Evolutionary conservation across 768 basidiomycete species (phyloP).

Genomic region (Rhizopogon rudus): DNA sequence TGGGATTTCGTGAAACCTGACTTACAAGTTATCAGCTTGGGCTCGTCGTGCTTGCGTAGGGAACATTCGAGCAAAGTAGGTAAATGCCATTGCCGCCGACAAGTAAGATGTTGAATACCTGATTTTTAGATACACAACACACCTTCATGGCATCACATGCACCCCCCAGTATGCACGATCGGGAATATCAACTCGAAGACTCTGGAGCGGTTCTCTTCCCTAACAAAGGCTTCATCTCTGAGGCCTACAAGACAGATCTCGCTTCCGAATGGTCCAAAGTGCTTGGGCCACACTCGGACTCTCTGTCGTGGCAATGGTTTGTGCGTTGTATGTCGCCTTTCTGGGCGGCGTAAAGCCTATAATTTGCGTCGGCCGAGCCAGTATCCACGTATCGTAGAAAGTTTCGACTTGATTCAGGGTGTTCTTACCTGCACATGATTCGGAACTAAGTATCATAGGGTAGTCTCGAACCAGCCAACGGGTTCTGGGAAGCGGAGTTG

Average conservation of each 20-base stretch:
- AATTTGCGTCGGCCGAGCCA: background rate
- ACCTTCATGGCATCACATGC: background rate
- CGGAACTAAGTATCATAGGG: no score
- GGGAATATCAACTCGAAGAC: background rate
- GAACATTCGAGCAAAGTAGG: no score
- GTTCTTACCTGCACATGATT: no score
- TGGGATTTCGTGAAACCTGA: no score
- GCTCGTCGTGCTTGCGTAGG: no score
- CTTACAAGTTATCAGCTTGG: no score
- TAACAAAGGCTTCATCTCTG: background rate
- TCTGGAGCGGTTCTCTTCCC: background rate
- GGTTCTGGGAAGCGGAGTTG: no score
- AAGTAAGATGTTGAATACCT: background rate
- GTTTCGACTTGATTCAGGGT: background rate
- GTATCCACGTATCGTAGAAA: background rate
- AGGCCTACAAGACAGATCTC: background rate
- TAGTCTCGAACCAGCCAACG: no score
- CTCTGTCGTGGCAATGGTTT: background rate
- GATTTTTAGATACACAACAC: background rate
- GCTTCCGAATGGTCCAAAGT: background rate
- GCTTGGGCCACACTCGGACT: background rate
- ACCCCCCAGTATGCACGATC: background rate
- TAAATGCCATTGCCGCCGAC: no score
- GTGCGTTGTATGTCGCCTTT: background rate
- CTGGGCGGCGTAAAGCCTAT: background rate